Base-by-base conservation (phyloP, 2,329 filamentous ascomycete species). In the Pyrenochaeta sp. region DNA sequence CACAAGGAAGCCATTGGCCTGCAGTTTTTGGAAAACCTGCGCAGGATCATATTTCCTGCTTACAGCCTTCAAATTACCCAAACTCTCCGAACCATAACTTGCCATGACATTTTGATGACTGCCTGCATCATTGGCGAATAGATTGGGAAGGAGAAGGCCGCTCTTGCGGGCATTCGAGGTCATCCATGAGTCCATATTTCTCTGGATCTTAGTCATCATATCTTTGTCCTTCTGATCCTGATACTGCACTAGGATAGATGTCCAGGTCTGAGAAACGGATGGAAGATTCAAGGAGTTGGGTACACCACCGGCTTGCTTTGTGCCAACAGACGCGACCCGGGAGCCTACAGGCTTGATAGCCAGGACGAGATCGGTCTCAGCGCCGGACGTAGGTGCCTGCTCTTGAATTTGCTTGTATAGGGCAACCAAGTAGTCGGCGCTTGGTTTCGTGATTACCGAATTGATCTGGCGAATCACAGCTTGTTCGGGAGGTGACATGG, bases 61-160 rank as follows among this genome's bases (percentile, higher is more conserved):
- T 3, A 79, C 64, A 11, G 53, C 51, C 46, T 61, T 58, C 51
- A 81, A 53, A n/a, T 60, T 66, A 37, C 61, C 49, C 35, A 69
- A 48, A 48, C 77, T 81, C 4, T 52, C 58, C 17, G 55, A 33
- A 0, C 79, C 79, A 39, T 64, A 62, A 5, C 46, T 64, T 17
- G 63, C 59, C 32, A 81, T 64, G 4, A 76, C 70, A 54, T 78
- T 72, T 61, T 81, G 77, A 52, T 68, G 74, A 57, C 69, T 66
- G 45, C 69, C 73, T 12, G 78, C 79, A 51, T 82, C 80, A 60
- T 81, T 81, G 71, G 79, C 75, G 61, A 80, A 81, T 20, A 63
- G 14, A 23, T 31, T 46, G 2, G 44, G 44, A 15, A 46, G 32
- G 2, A 46, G 44, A 31, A 46, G 15, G 6, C 29, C 29, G 3